Percentiles rank a stretch among this genome's conserved stretches.
Evolutionary conservation across 1,139 yeast species (phyloP).

Genomic region (Lodderomyces parapsilosis): DNA sequence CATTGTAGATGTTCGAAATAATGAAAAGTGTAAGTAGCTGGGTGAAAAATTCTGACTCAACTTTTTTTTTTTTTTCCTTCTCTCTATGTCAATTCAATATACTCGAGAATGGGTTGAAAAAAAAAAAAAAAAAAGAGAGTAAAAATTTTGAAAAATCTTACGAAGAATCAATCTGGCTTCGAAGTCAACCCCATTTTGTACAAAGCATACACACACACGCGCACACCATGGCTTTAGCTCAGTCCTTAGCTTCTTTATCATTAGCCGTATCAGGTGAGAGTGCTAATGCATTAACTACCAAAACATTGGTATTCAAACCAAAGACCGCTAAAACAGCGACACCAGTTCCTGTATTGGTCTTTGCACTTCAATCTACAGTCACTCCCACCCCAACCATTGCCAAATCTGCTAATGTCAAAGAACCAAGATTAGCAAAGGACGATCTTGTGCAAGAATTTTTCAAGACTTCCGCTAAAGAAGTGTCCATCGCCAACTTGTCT

Average conservation of each 20-base stretch:
- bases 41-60: conserved; percentile 1
- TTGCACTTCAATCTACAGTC: conserved; percentile 68
- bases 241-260: conserved; percentile 58
- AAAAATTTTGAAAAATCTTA: not conserved
- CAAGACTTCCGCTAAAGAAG: conserved; percentile 60
- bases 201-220: too few species aligned
- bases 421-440: conserved; percentile 84
- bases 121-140: not conserved
- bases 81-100: not conserved
- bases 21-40: too few species aligned
- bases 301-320: conserved; percentile 85
- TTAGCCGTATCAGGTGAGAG: conserved; percentile 42
- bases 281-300: conserved; percentile 50
- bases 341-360: conserved; percentile 80
- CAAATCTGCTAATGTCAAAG: conserved; percentile 68
- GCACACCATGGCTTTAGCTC: conserved; percentile 54
- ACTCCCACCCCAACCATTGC: conserved; percentile 73
- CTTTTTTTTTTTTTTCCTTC: not conserved
- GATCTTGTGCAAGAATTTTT: conserved; percentile 73
- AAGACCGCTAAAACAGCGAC: conserved; percentile 81
- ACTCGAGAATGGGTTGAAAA: not conserved
- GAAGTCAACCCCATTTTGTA: too few species aligned
- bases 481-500: conserved; percentile 60
- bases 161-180: not conserved
- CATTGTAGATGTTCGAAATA: conserved; percentile 17